A percentile compares a stretch with the other conserved stretches of the same genome.
These are phyloP conservation scores for Phoenix dactylifera DNA, from an alignment of 176 grass and related monocot genomes.

Conservation along the genomic window DNA sequence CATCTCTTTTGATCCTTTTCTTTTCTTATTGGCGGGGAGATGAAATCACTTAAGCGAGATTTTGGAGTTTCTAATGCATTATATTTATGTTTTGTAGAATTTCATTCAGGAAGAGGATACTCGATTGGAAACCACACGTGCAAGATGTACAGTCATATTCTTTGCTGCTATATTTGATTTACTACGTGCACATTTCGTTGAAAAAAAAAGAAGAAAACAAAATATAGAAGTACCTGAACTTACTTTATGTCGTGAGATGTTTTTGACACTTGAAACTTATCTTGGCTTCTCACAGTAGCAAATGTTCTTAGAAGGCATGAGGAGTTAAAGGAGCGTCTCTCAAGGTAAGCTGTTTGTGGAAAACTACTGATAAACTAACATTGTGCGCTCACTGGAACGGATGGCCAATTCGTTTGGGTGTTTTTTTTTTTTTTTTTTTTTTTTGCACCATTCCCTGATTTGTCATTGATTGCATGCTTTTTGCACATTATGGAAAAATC, in stretches of 20 bases:
- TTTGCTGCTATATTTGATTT: neutral
- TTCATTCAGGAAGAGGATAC: constrained; percentile 50
- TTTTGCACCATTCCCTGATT: neutral
- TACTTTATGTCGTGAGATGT: too few relatives aligned
- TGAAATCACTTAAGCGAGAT: neutral
- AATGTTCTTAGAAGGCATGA: constrained; percentile 60
- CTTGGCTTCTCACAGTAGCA: constrained; percentile 35
- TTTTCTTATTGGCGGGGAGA: neutral
- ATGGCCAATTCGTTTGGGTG: neutral
- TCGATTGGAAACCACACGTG: constrained; percentile 47
- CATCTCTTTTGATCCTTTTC: neutral
- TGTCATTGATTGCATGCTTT: too few relatives aligned
- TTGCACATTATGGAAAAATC: too few relatives aligned
- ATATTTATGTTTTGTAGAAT: constrained; percentile 29
- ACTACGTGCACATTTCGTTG: neutral
- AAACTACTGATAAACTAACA: neutral
- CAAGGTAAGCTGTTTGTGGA: constrained; percentile 27
- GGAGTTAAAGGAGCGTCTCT: constrained; percentile 60
- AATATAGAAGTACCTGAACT: too few relatives aligned
- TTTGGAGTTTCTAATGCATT: neutral
- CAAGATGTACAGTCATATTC: constrained; percentile 31
- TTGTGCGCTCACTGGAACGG: constrained; percentile 17
- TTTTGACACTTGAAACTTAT: neutral
- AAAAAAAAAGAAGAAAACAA: too few relatives aligned
- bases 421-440: constrained; percentile 13